Evolutionary conservation across 371 early-diverging fungal species (phyloP), one percentile per base, ranked within the genome.

Genomic region (Mortierella sp.): DNA sequence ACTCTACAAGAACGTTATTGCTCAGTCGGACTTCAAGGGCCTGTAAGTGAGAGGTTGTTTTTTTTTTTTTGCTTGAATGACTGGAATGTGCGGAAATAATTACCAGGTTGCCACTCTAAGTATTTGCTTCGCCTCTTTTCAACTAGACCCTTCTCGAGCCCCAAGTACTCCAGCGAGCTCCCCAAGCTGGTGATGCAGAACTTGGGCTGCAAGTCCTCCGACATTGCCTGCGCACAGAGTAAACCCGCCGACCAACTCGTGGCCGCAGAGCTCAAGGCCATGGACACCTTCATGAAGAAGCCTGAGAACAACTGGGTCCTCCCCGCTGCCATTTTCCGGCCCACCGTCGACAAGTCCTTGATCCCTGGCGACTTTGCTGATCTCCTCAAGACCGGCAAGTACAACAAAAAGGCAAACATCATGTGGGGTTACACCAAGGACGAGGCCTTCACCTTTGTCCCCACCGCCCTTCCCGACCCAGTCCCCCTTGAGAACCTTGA

Each of bases 1-100:
- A 1, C 81, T 84, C 24, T 84, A 84, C 46, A 75, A 76, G 28
- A 77, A 81, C 64, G 81, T 67, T 24, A 80, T 84, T 46, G 61
- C 76, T 10, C 70, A 73, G 53, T 83, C 84, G 11, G 84, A 80
- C 48, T 69, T 50, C 24, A 57, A 78, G 50, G 78, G 75, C 67
- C 3, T 77, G 83, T 83, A 75, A 75, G 80, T 74, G 6, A 16
- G 16, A 28, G 16, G 37, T 6, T 40, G 43, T 40, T 6, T 54
- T 26, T 4, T 4, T 57, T 57, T 31, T 9, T 26, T 13, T 28
- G 28, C 26, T 28, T 28, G 10, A 55, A 16, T 34, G 19, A 16
- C 3, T 28, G 34, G 5, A 31, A 16, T 6, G 43, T 40, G 2
- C 43, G 43, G 43, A 40, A 6, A 40, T 40, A 6, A 40, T 28